Conservation (phyloP, 306 rosid genomes). For the Acacia acuminata region DNA sequence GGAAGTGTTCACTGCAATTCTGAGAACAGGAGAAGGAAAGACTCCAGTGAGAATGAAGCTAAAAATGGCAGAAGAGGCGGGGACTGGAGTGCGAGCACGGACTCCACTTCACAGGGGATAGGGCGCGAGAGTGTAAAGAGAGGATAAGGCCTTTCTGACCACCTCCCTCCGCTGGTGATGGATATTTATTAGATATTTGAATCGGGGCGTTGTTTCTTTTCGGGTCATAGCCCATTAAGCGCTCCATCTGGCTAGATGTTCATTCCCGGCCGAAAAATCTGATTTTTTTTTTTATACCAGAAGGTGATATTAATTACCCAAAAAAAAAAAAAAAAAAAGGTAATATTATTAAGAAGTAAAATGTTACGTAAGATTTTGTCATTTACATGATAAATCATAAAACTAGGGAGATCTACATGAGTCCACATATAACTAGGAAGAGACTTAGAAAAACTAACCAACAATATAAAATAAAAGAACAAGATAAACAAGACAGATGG, state of each 20-base stretch:
- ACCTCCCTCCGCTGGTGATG: conserved; percentile 19
- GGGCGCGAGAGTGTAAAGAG: conserved; percentile 2
- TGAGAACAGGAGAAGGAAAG: background rate
- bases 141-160: conserved; percentile 46
- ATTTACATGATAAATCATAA: no score
- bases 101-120: background rate
- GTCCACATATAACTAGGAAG: no score
- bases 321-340: no score
- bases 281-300: no score
- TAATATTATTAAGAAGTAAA: no score
- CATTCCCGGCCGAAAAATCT: background rate
- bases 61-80: background rate
- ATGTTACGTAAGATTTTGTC: no score
- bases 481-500: no score
- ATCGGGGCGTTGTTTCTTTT: background rate
- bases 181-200: background rate
- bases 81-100: background rate
- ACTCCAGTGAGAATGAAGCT: background rate
- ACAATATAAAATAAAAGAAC: no score
- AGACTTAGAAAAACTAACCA: no score
- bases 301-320: no score
- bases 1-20: conserved; percentile 17
- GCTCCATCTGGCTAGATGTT: background rate
- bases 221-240: background rate
- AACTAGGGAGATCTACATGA: no score